Evolutionary conservation across 176 grass and related monocot genomes (phyloP).

Genomic region (Avena atlantica): DNA sequence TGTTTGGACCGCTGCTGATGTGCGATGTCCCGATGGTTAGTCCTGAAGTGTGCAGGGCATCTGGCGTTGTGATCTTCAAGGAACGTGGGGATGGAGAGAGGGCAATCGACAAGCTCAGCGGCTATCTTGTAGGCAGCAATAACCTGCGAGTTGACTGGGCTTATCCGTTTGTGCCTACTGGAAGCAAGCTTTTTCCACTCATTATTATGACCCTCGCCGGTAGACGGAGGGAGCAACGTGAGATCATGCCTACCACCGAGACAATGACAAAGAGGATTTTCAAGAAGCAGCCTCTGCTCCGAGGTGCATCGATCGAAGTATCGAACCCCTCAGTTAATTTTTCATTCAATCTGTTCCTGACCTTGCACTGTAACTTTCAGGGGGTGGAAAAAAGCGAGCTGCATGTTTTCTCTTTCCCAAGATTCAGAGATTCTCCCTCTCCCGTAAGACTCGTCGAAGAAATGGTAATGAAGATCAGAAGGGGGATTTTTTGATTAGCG

Average conservation of each 20-base stretch:
- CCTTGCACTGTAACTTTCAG: not conserved
- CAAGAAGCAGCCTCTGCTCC: not conserved
- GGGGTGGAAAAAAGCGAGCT: not conserved
- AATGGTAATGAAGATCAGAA: not conserved
- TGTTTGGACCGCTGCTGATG: no score
- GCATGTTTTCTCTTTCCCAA: conserved; percentile 17
- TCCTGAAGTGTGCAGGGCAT: no score
- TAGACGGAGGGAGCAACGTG: not conserved
- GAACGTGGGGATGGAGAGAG: no score
- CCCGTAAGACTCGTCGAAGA: not conserved
- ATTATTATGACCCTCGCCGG: not conserved
- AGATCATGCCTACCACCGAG: not conserved
- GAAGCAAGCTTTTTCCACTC: no score
- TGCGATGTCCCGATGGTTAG: no score
- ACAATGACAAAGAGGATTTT: not conserved
- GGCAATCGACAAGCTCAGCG: no score
- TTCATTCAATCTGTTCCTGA: conserved; percentile 6
- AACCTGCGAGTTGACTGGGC: no score
- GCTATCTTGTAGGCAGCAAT: no score
- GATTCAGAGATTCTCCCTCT: not conserved
- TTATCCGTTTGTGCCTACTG: no score
- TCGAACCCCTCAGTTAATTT: not conserved
- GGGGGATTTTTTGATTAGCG: no score
- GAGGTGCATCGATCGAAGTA: not conserved
- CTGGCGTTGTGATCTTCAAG: no score